These are phyloP conservation scores for Xylaria acuta DNA, from an alignment of 495 filamentous ascomycete genomes.

Conservation along the genomic window DNA sequence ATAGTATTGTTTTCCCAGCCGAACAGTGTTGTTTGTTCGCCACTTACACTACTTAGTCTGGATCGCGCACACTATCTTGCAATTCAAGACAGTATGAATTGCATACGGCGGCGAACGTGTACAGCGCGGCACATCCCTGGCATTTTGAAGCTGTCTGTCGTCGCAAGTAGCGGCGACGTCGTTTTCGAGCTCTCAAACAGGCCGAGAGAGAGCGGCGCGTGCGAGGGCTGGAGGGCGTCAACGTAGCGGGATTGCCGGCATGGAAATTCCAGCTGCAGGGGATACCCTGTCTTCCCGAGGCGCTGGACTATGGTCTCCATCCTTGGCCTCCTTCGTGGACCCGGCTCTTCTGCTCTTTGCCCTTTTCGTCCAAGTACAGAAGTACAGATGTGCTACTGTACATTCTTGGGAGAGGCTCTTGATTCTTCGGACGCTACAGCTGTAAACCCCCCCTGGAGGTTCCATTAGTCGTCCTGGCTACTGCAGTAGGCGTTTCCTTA, in stretches of 20 bases:
- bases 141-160: constrained; percentile 2
- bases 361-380: constrained; percentile 17
- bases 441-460: constrained; percentile 17
- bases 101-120: not conserved
- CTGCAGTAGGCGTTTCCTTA: constrained; percentile 28
- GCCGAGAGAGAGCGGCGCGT: not conserved
- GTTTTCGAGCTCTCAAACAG: constrained; percentile 17
- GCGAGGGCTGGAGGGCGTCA: constrained; percentile 31
- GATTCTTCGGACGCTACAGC: constrained; percentile 10
- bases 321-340: constrained; percentile 19
- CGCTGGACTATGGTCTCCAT: constrained; percentile 24
- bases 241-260: constrained; percentile 43
- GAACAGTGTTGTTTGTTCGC: not conserved
- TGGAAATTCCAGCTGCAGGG: constrained; percentile 44
- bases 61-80: not conserved
- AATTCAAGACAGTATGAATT: constrained; percentile 11
- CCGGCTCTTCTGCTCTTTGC: constrained; percentile 15
- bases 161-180: constrained; percentile 19
- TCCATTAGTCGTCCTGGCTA: constrained; percentile 26
- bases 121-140: constrained; percentile 1
- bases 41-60: not conserved
- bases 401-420: constrained; percentile 27
- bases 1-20: not conserved
- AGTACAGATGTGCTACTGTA: constrained; percentile 1
- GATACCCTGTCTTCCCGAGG: constrained; percentile 35